These are phyloP conservation scores for Capronia coronata DNA, from an alignment of 2,329 filamentous ascomycete species.

Conservation along the genomic window DNA sequence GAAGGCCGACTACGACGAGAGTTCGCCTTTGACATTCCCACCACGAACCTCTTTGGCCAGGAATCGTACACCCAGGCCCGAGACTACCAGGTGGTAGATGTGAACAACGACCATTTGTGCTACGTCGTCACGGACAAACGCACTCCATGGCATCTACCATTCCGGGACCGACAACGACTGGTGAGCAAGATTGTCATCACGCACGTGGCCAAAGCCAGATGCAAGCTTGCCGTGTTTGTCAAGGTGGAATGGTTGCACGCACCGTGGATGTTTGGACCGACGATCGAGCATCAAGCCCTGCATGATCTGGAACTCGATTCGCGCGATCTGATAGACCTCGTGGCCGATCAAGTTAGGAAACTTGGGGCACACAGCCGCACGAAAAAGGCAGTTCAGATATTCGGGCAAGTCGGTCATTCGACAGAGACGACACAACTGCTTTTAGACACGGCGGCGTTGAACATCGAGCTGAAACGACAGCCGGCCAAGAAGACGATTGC, in stretches of 20 bases:
- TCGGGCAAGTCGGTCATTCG: conserved; percentile 44
- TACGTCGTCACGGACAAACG: conserved; percentile 61
- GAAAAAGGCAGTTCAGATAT: conserved; percentile 45
- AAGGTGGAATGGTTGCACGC: conserved; percentile 78
- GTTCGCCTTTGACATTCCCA: conserved; percentile 72
- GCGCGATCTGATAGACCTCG: conserved; percentile 45
- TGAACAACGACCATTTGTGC: conserved; percentile 68
- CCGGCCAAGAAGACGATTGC: conserved; percentile 50
- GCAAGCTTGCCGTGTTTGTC: conserved; percentile 81
- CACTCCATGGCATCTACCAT: conserved; percentile 76
- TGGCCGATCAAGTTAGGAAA: conserved; percentile 44
- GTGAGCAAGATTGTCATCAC: conserved; percentile 91
- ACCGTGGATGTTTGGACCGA: conserved; percentile 40
- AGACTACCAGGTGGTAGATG: conserved; percentile 81
- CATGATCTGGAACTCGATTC: conserved; percentile 55
- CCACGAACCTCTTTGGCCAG: conserved; percentile 56
- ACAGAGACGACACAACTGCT: conserved; percentile 44
- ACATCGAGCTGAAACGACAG: conserved; percentile 44
- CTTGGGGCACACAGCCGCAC: conserved; percentile 43
- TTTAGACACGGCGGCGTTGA: conserved; percentile 42
- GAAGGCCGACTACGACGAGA: conserved; percentile 69
- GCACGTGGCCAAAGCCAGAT: conserved; percentile 83
- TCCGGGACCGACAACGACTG: conserved; percentile 69
- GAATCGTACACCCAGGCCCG: conserved; percentile 57
- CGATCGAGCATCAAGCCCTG: conserved; percentile 60